Base-by-base conservation (phyloP, 2,329 filamentous ascomycete genomes). In the Aspergillus pseudotamarii region DNA sequence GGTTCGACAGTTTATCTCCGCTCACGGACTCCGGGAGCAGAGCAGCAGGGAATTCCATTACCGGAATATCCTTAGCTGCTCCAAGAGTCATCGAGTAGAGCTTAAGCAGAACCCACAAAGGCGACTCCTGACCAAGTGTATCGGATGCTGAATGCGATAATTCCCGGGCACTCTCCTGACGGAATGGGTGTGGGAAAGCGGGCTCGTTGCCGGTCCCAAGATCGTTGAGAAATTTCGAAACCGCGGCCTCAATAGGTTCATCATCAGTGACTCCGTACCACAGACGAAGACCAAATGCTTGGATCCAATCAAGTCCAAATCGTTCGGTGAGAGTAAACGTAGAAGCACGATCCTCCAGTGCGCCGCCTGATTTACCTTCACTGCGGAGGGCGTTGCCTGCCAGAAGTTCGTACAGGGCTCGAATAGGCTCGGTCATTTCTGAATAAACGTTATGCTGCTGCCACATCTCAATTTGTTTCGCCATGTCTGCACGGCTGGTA, bases 291-390 rank as follows among this genome's bases (percentile, higher is more conserved):
- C 92, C 94, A 76, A 99, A 97, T 0, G 94, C 90, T 73, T 96
- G 94, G 76, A 92, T 89, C 95, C 95, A 99, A 75, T 96, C 91
- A 41, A 99, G 83, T 5, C 88, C 88, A 75, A 97, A 99, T 54
- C 89, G 89, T 71, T 91, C 86, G 1, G 93, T 91, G 67, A 99
- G 91, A 59, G 89, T 85, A 73, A 99, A 97, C 0, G 90, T 90
- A 16, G 89, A 86, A 45, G 90, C 86, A 51, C 91, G 89, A 78
- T 98, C 92, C 76, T 98, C 95, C 10, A 90, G 80, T 1, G 91
- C 87, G 8, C 86, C 89, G 67, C 88, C 90, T 1, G 76, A 72
- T 73, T 91, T 89, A 12, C 94, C 95, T 68, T 93, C 87, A 63
- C 92, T 94, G 32, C 89, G 86, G 66, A 92, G 90, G n/a, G 92